Evolutionary conservation across 208 protist genomes (phyloP), one percentile per base, ranked within the genome.

Genomic region (Trypanosoma lewisi): DNA sequence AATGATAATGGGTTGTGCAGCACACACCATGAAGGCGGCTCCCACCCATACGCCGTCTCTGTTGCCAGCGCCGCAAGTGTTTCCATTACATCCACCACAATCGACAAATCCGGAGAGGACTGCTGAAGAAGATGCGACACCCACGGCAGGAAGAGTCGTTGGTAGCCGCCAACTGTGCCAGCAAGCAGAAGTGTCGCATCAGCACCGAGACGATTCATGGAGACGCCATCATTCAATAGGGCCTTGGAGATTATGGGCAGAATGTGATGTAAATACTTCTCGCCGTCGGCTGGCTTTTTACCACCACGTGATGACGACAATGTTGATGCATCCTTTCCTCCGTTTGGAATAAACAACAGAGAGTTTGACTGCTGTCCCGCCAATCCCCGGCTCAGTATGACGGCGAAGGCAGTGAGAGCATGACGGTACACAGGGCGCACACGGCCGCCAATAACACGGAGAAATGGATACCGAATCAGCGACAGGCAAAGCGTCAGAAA

Each of bases 81-180:
- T 36, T 73, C 67, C 31, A 73, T 16, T 21, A 44, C 59, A 33
- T 73, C 67, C 14, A 52, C 67, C 7, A 73, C 21, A 23, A 58
- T 16, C 4, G 66, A 65, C 36, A 73, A 16, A 21, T 73, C 67
- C 8, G 52, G 39, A 3, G 34, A 16, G 11, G 39, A 16, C 34
- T 65, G 37, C 37, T 56, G n/a, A 17, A 57, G 30, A 33, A 61
- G 48, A 27, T 45, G 57, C 48, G 59, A 23, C 6, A 93, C 23
- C 49, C 77, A 78, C 14, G 89, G 89, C 11, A 81, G 70, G 56
- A 92, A 91, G 34, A 95, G 61, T 50, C 83, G 80, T 42, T 83
- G 60, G 64, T 88, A 95, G 33, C 89, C 89, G 44, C 89, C 89
- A 11, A 78, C 28, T 12, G 89, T 95, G 31, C 66, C 64, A 17